Base-by-base conservation (phyloP, 257 asterid species). In the Ilex asprella region DNA sequence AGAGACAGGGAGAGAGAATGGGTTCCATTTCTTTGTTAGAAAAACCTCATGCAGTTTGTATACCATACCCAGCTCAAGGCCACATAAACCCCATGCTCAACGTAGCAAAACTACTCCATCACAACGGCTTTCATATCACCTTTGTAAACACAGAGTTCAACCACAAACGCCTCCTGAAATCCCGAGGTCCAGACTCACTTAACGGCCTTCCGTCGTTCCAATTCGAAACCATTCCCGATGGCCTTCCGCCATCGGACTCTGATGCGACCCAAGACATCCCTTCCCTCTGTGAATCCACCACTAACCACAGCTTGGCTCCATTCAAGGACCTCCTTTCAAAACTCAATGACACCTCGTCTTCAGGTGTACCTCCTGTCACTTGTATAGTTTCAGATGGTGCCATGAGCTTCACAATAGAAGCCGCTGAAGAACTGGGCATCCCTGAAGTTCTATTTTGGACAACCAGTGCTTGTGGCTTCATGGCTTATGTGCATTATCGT, bases 51-150 rank as follows among this genome's bases (percentile, higher is more conserved):
- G 76, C 76, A 49, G 74, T 75, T 32, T 75, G 76, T 50, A 12
- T 75, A 15, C 73, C 80, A 9, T 63, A 55, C n/a, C 76, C 80
- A 29, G 70, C 74, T 9, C 80, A 75, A 56, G 80, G 80, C 12
- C 80, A 75, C 71, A 43, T 70, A 32, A 75, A 31, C 56, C 74
- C 76, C 0, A 75, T 75, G 76, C 73, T 75, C 0, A 67, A 63
- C 3, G 54, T 75, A 15, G 80, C 80, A n/a, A 75, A 75, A 44
- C 16, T 75, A 41, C 76, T 75, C 21, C 72, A 70, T 55, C 64
- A 66, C 46, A 75, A 55, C 6, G 76, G 76, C 1, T 70, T 75
- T 44, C 79, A 74, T 30, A 69, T 74, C 14, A 70, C 70, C 27
- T 70, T 70, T 29, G 70, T 70, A 0, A 70, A 59, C 70, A 58